These are phyloP conservation scores for Scleroderma citrinum DNA, from an alignment of 768 basidiomycete species.

Conservation along the genomic window DNA sequence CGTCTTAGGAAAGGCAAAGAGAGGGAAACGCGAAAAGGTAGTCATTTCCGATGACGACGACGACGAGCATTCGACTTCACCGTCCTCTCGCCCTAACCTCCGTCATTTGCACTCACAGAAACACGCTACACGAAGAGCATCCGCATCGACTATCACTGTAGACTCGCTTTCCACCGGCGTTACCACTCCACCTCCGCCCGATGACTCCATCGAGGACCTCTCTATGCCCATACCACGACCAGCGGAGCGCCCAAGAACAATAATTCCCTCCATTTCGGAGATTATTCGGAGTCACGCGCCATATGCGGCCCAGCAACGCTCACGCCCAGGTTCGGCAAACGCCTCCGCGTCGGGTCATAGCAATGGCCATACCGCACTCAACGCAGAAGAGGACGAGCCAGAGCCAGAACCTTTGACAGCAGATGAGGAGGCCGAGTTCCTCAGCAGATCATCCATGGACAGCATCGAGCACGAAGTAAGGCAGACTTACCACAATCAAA, in stretches of 20 bases:
- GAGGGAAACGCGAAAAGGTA: conserved; percentile 17
- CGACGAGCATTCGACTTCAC: conserved; percentile 18
- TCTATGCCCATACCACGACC: conserved; percentile 14
- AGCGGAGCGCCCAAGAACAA: conserved; percentile 34
- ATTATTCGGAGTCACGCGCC: conserved; percentile 80
- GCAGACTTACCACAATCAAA: conserved; percentile 60
- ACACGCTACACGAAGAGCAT: conserved; percentile 20
- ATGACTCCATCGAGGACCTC: conserved; percentile 8
- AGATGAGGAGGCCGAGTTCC: conserved; percentile 56
- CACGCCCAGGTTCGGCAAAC: conserved; percentile 41
- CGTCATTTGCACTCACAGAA: conserved; percentile 16
- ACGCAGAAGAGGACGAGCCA: conserved; percentile 48
- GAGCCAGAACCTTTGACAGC: conserved; percentile 43
- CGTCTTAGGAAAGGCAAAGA: conserved; percentile 50
- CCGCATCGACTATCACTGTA: conserved; percentile 27
- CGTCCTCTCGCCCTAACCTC: conserved; percentile 10
- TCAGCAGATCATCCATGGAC: conserved; percentile 82
- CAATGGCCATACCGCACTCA: conserved; percentile 35
- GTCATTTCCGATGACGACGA: conserved; percentile 52
- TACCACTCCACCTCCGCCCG: conserved; percentile 4
- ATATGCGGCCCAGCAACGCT: conserved; percentile 43
- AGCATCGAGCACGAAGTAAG: conserved; percentile 81
- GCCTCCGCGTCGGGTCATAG: conserved; percentile 45
- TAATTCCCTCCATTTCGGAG: conserved; percentile 80
- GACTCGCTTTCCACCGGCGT: conserved; percentile 17